phyloP scores from a whole-genome alignment of 768 basidiomycete genomes.

The Lentinula detonsa region DNA sequence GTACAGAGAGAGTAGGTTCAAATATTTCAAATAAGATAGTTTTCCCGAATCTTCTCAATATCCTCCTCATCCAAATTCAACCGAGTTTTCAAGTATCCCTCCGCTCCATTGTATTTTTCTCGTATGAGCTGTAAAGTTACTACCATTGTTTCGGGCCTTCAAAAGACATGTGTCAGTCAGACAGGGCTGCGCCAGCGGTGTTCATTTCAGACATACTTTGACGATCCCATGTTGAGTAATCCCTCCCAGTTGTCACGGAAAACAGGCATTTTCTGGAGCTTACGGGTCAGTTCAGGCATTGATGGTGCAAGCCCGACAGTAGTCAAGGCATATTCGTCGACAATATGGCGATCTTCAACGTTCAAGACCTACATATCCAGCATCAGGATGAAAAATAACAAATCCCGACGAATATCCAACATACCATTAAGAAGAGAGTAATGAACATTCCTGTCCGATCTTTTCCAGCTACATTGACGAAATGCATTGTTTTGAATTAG shows the following conservation, averaged over 20 bases:
- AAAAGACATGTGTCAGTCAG: background rate
- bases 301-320: constrained; percentile 29
- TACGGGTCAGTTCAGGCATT: constrained; percentile 21
- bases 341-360: constrained; percentile 30
- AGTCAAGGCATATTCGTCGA: constrained; percentile 34
- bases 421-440: constrained; percentile 28
- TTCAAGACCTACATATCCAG: constrained; percentile 26
- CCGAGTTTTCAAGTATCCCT: constrained; percentile 24
- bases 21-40: background rate
- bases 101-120: constrained; percentile 29
- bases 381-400: background rate
- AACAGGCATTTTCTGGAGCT: constrained; percentile 22
- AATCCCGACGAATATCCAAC: background rate
- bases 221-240: constrained; percentile 25
- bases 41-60: constrained; percentile 11
- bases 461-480: constrained; percentile 27
- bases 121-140: constrained; percentile 24
- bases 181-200: background rate
- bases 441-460: constrained; percentile 35
- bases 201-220: constrained; percentile 21
- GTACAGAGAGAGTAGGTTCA: too few species aligned
- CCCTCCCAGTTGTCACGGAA: constrained; percentile 29
- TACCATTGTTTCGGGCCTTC: constrained; percentile 31
- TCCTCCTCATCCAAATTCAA: constrained; percentile 26
- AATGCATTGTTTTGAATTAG: background rate